Percentiles rank a stretch among this genome's conserved stretches.
Evolutionary conservation across 2,329 filamentous ascomycete genomes (phyloP).

Genomic region (Cytospora piceicola): DNA sequence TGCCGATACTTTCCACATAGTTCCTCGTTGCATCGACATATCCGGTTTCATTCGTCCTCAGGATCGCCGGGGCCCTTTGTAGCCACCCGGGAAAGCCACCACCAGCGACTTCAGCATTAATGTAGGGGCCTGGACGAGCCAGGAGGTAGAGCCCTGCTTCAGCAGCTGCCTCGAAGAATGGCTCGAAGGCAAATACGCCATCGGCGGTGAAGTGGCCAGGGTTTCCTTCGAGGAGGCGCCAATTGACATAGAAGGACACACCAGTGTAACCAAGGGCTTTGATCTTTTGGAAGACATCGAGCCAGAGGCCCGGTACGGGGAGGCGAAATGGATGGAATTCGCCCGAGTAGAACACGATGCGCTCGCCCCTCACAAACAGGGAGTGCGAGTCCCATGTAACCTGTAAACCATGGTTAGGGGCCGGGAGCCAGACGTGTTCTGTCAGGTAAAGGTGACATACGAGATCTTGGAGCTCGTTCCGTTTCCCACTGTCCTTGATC

Average conservation of each 20-base stretch:
- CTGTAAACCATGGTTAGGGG: background rate
- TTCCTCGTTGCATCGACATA: conserved; percentile 70
- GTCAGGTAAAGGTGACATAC: background rate
- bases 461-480: conserved; percentile 23
- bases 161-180: conserved; percentile 76
- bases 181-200: conserved; percentile 72
- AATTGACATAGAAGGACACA: conserved; percentile 79
- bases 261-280: conserved; percentile 79
- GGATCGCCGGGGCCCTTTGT: conserved; percentile 64
- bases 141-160: conserved; percentile 77
- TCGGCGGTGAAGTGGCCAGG: conserved; percentile 70
- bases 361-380: conserved; percentile 70
- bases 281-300: conserved; percentile 82
- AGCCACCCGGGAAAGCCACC: conserved; percentile 85
- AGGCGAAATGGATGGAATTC: conserved; percentile 73
- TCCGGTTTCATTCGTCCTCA: conserved; percentile 65
- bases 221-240: conserved; percentile 77
- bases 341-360: conserved; percentile 72
- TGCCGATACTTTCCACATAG: conserved; percentile 60
- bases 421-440: background rate
- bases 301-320: conserved; percentile 45
- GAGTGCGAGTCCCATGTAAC: conserved; percentile 76
- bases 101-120: conserved; percentile 77
- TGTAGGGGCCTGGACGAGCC: conserved; percentile 72
- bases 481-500: conserved; percentile 13